These are phyloP conservation scores for Pyrenophora teres DNA, from an alignment of 2,329 filamentous ascomycete species.

Conservation along the genomic window DNA sequence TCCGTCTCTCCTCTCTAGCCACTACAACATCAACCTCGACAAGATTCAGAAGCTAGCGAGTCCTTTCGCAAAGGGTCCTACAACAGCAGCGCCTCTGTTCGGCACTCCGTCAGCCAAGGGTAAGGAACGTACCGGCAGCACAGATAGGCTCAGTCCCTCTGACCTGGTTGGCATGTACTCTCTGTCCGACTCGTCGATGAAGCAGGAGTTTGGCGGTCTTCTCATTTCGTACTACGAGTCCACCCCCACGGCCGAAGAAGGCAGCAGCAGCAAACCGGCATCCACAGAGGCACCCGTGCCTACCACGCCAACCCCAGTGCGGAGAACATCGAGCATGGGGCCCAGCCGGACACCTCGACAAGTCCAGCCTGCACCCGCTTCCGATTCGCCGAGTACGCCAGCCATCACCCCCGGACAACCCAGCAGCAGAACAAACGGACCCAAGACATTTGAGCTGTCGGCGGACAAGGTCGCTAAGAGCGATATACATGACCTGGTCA, in stretches of 20 bases:
- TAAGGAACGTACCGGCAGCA: slow-evolving; percentile 59
- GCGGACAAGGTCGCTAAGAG: slow-evolving; percentile 51
- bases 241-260: slow-evolving; percentile 38
- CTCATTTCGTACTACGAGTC: slow-evolving; percentile 76
- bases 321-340: slow-evolving; percentile 63
- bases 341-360: slow-evolving; percentile 58
- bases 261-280: slow-evolving; percentile 18
- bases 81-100: slow-evolving; percentile 56
- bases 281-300: slow-evolving; percentile 62
- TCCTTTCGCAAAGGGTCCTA: slow-evolving; percentile 74
- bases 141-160: slow-evolving; percentile 51
- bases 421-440: slow-evolving; percentile 33
- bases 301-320: slow-evolving; percentile 74
- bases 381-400: slow-evolving; percentile 58
- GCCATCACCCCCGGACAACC: slow-evolving; percentile 44
- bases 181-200: slow-evolving; percentile 52
- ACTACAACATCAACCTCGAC: slow-evolving; percentile 76
- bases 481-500: slow-evolving; percentile 50
- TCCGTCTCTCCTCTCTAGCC: slow-evolving; percentile 75
- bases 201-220: slow-evolving; percentile 81
- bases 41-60: slow-evolving; percentile 81
- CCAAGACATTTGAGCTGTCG: slow-evolving; percentile 64
- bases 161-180: slow-evolving; percentile 76
- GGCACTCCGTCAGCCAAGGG: slow-evolving; percentile 67
- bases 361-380: slow-evolving; percentile 48